These are phyloP conservation scores for Clonostachys rhizophaga DNA, from an alignment of 2,329 filamentous ascomycete genomes.

Conservation along the genomic window DNA sequence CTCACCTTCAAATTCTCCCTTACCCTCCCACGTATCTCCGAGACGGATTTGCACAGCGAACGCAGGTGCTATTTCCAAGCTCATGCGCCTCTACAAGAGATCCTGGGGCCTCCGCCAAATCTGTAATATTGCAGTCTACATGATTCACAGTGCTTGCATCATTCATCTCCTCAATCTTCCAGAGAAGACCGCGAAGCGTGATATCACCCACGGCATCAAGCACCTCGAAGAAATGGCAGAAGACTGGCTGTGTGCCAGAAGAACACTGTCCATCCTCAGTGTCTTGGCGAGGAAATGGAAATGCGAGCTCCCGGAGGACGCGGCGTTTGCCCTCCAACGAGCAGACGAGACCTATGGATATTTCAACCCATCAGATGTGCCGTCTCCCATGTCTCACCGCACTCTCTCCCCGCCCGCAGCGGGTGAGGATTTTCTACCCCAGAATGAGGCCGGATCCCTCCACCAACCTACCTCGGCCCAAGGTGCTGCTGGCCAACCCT, in stretches of 20 bases:
- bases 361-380: slow-evolving; percentile 58
- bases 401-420: slow-evolving; percentile 18
- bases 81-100: slow-evolving; percentile 92
- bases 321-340: slow-evolving; percentile 66
- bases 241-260: slow-evolving; percentile 84
- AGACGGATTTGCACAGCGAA: slow-evolving; percentile 88
- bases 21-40: slow-evolving; percentile 84
- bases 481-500: no score
- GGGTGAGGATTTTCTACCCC: slow-evolving; percentile 10
- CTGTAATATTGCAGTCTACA: slow-evolving; percentile 95
- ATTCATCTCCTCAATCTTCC: slow-evolving; percentile 92
- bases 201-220: slow-evolving; percentile 86
- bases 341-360: slow-evolving; percentile 77
- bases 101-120: slow-evolving; percentile 89
- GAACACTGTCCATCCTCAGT: slow-evolving; percentile 80
- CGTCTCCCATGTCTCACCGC: slow-evolving; percentile 41
- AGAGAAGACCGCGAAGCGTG: slow-evolving; percentile 83
- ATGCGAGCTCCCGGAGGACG: slow-evolving; percentile 81
- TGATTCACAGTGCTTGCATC: slow-evolving; percentile 88
- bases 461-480: slow-evolving; percentile 8
- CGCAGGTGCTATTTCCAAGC: slow-evolving; percentile 82
- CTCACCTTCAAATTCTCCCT: slow-evolving; percentile 71
- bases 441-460: background rate
- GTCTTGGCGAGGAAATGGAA: slow-evolving; percentile 87
- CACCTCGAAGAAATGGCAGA: slow-evolving; percentile 95